phyloP scores from a whole-genome alignment of 2,329 filamentous ascomycete genomes.

The Calonectria multiphialidica region DNA sequence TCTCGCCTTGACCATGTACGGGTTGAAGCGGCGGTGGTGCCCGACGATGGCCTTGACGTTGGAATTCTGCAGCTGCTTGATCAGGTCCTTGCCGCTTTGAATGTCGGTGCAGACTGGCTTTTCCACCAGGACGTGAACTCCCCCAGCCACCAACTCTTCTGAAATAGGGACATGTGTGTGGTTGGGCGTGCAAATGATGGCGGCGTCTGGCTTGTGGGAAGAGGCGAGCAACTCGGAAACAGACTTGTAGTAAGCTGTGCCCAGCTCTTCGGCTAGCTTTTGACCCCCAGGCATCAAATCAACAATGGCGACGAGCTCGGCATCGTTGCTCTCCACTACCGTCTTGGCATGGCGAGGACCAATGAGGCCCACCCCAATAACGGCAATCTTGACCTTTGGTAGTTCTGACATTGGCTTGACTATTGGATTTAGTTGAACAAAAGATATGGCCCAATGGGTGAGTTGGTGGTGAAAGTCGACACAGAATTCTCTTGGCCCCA shows the following conservation, averaged over 20 bases:
- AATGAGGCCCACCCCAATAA: conserved; percentile 48
- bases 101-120: conserved; percentile 65
- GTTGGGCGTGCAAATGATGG: conserved; percentile 71
- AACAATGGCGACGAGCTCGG: conserved; percentile 46
- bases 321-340: conserved; percentile 34
- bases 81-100: conserved; percentile 47
- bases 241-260: conserved; percentile 41
- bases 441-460: neutral
- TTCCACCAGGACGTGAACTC: conserved; percentile 68
- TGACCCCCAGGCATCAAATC: conserved; percentile 41
- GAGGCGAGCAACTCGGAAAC: conserved; percentile 58
- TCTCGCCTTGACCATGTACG: conserved; percentile 64
- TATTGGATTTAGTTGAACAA: neutral
- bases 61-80: conserved; percentile 41
- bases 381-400: conserved; percentile 30
- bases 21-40: conserved; percentile 71
- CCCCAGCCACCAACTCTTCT: conserved; percentile 58
- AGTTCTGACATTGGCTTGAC: conserved; percentile 22
- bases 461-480: neutral
- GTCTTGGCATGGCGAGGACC: conserved; percentile 48
- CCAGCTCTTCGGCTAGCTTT: conserved; percentile 36
- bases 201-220: conserved; percentile 59
- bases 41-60: conserved; percentile 64
- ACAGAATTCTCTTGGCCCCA: neutral
- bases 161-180: conserved; percentile 66